These are phyloP conservation scores for Umbelopsis vinacea DNA, from an alignment of 192 early-diverging fungal genomes.

Conservation along the genomic window DNA sequence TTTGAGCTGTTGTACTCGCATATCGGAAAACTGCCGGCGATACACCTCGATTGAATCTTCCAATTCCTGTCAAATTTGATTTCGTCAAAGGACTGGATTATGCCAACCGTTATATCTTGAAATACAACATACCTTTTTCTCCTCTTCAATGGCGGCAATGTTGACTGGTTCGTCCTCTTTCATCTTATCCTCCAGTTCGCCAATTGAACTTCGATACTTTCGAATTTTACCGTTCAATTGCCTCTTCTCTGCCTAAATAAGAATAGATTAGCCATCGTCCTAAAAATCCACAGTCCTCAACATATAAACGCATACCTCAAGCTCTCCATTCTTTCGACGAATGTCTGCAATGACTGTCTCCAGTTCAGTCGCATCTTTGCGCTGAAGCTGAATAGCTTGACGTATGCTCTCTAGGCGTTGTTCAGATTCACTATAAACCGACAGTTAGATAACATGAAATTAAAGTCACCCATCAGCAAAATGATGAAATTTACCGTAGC, in stretches of 20 bases:
- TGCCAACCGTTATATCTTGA: neutral
- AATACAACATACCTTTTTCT: slow-evolving; percentile 27
- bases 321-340: neutral
- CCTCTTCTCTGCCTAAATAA: neutral
- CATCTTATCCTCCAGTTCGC: slow-evolving; percentile 32
- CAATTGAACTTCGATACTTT: neutral
- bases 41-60: slow-evolving; percentile 58
- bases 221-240: neutral
- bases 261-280: neutral
- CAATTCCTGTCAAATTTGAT: slow-evolving; percentile 34
- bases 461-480: neutral
- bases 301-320: neutral
- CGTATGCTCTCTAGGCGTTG: neutral
- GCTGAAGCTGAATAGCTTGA: neutral
- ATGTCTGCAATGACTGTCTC: neutral
- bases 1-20: slow-evolving; percentile 34
- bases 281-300: neutral
- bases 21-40: slow-evolving; percentile 61
- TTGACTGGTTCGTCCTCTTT: slow-evolving; percentile 68
- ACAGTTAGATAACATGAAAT: too few species aligned
- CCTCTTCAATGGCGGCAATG: slow-evolving; percentile 60
- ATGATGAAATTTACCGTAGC: slow-evolving; percentile 25
- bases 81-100: neutral
- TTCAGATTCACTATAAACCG: neutral
- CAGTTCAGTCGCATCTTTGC: neutral